Percentiles rank a stretch among this genome's conserved stretches.
Conservation (phyloP, 805 yeast genomes). For the Pichia manshurica region DNA sequence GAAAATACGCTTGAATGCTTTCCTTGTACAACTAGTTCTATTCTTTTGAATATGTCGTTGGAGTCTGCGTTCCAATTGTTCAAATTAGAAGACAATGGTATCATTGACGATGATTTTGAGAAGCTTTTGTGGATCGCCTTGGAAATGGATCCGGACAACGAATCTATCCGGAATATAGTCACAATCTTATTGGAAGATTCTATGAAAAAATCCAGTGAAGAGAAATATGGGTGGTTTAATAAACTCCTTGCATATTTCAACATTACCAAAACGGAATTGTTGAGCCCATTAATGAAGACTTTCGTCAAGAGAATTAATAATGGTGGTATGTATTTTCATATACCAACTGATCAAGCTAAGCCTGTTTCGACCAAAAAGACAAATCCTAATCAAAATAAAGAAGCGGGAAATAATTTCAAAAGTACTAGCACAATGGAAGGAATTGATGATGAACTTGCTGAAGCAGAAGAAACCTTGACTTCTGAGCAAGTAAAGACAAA, state of each 20-base stretch:
- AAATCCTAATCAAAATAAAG: neutral
- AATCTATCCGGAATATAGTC: conserved; percentile 19
- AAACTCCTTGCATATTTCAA: conserved; percentile 25
- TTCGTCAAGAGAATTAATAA: conserved; percentile 28
- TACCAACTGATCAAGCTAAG: conserved; percentile 7
- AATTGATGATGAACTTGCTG: conserved; percentile 20
- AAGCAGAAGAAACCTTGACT: conserved; percentile 13
- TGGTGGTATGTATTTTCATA: conserved; percentile 28
- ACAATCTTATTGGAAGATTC: conserved; percentile 20
- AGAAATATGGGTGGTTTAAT: conserved; percentile 26
- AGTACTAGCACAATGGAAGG: conserved; percentile 20
- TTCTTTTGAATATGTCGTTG: conserved; percentile 23
- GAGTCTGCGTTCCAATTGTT: conserved; percentile 28
- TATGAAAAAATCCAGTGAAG: conserved; percentile 12
- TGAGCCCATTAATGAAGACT: conserved; percentile 19
- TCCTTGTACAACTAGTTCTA: conserved; percentile 30
- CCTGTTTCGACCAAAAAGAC: neutral
- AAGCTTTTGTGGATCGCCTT: conserved; percentile 30
- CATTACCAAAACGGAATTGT: conserved; percentile 21
- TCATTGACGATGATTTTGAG: conserved; percentile 19
- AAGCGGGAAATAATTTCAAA: neutral
- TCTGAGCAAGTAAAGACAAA: conserved; percentile 9
- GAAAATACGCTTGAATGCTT: conserved; percentile 18
- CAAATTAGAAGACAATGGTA: conserved; percentile 18
- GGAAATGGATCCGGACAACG: conserved; percentile 24